Conservation (phyloP, 805 yeast species). For the Metschnikowia continentalis region DNA sequence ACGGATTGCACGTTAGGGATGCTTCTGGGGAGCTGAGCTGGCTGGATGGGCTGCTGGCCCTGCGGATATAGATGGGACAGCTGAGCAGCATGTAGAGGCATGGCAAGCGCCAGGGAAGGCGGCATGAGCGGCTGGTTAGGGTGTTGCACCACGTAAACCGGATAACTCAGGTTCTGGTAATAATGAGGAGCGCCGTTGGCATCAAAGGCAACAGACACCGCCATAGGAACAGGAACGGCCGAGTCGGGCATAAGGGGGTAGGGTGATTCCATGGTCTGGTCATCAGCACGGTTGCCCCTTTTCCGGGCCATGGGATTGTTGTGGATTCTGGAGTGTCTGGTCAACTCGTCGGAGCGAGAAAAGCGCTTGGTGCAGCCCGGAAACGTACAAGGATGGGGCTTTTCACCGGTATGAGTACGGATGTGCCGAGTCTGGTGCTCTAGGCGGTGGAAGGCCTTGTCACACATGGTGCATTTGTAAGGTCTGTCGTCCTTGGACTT, state of each 20-base stretch:
- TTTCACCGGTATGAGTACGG: conserved; percentile 90
- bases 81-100: conserved; percentile 6
- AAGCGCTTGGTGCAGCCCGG: conserved; percentile 83
- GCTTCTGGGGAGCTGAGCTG: background rate
- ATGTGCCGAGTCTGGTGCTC: conserved; percentile 92
- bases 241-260: conserved; percentile 8
- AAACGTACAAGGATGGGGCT: conserved; percentile 79
- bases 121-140: conserved; percentile 4
- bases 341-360: conserved; percentile 78
- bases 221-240: conserved; percentile 9
- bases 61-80: conserved; percentile 1
- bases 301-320: conserved; percentile 42
- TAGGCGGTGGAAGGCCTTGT: conserved; percentile 78
- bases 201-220: conserved; percentile 30
- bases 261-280: conserved; percentile 4
- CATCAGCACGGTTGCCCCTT: conserved; percentile 9
- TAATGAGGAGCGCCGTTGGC: conserved; percentile 29
- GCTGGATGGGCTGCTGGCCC: conserved; percentile 4
- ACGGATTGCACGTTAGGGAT: conserved; percentile 8
- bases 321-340: conserved; percentile 82
- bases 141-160: conserved; percentile 34
- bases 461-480: conserved; percentile 79
- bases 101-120: conserved; percentile 11
- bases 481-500: conserved; percentile 48
- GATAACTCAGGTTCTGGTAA: conserved; percentile 28